These are phyloP conservation scores for Eutypella sp. DNA, from an alignment of 2,329 filamentous ascomycete genomes.

Conservation along the genomic window DNA sequence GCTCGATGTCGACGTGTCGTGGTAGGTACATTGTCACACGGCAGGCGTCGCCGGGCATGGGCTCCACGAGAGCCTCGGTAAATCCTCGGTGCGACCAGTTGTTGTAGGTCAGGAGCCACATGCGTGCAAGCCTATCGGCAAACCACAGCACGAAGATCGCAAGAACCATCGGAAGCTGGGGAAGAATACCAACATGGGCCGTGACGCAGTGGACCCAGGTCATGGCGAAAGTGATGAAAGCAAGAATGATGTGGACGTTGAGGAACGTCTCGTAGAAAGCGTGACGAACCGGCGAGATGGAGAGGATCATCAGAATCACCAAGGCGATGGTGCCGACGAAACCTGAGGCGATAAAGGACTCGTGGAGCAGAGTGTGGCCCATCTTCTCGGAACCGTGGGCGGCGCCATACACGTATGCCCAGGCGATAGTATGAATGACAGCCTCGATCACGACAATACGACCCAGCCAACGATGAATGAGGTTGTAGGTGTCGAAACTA, in stretches of 20 bases:
- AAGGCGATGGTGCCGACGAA: conserved; percentile 58
- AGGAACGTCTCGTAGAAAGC: conserved; percentile 98
- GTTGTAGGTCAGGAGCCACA: conserved; percentile 58
- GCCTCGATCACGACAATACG: conserved; percentile 66
- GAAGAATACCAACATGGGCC: conserved; percentile 60
- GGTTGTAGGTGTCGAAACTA: conserved; percentile 95
- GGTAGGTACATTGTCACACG: conserved; percentile 67
- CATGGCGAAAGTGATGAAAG: conserved; percentile 60
- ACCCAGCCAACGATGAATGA: conserved; percentile 79
- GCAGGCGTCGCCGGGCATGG: conserved; percentile 64
- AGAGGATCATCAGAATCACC: conserved; percentile 60
- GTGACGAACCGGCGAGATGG: conserved; percentile 77
- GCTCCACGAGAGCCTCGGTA: conserved; percentile 62
- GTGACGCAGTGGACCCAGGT: conserved; percentile 75
- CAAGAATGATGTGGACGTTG: conserved; percentile 75
- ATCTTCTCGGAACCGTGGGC: conserved; percentile 60
- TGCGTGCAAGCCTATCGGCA: conserved; percentile 61
- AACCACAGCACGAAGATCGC: conserved; percentile 74
- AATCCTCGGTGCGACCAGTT: conserved; percentile 58
- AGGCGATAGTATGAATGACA: conserved; percentile 66
- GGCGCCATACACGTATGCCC: conserved; percentile 66
- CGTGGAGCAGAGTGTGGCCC: conserved; percentile 45
- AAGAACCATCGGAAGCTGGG: conserved; percentile 70
- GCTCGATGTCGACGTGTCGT: conserved; percentile 58
- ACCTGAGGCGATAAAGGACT: conserved; percentile 62